Evolutionary conservation across 176 grass and related monocot species (phyloP), one percentile per base, ranked within the genome.

Genomic region (Tillandsia leiboldiana): DNA sequence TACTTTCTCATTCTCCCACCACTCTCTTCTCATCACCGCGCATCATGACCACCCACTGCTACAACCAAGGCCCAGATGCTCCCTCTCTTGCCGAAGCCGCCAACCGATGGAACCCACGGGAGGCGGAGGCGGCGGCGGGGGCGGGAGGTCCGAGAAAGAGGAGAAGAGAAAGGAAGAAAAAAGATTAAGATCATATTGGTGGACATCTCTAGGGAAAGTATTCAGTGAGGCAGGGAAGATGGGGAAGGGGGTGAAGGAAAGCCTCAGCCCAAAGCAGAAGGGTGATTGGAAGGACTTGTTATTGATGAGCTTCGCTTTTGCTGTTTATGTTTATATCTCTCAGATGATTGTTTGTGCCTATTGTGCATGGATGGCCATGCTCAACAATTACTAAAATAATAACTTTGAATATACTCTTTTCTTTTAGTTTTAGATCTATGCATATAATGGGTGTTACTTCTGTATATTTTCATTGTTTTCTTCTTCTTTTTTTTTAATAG

Each of bases 291-390:
- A 88, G 67, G 91, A 96, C 72, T 71, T 91, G 22, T 69, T 82
- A 69, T 67, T 96, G 62, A 88, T 91, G 83, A 91, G 85, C 85
- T 65, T 96, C 75, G 91, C 88, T 53, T 96, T 91, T 64, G 92
- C 85, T 9, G 85, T 86, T 48, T 91, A 96, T 67, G 83, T 91
- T 50, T 96, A 96, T 81, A 78, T 91, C 75, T 91, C 92, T 12
- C 80, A 86, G 85, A 87, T 80, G 91, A 81, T 96, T 63, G 85
- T 91, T 18, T 96, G 83, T 17, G 62, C 83, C 5, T 88, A 88
- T 53, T 88, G 88, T 48, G 80, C 83, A 3, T 96, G 86, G 83
- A 68, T 96, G 10, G 82, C 85, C 78, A 91, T 82, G 80, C 72
- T 70, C 18, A 88, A 83, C 53, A 84, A 77, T 54, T 8, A 18